Conservation (phyloP, 1,284 basidiomycete species). For the Naganishia cerealis region DNA sequence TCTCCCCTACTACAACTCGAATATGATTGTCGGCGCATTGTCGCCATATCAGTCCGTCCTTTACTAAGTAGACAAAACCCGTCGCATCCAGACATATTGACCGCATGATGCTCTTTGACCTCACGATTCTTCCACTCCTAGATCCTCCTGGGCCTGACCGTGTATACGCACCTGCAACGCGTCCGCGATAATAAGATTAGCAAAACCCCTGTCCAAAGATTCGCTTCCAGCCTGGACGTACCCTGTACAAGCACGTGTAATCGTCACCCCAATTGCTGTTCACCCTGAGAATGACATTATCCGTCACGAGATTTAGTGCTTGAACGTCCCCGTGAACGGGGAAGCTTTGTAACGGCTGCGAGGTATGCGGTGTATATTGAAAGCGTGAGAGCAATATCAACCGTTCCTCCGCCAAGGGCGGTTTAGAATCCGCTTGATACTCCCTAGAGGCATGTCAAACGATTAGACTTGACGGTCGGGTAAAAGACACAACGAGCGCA, state of each 20-base stretch:
- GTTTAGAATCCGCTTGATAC: constrained; percentile 48
- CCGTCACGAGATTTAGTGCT: constrained; percentile 72
- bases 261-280: constrained; percentile 84
- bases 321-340: constrained; percentile 67
- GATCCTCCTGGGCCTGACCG: constrained; percentile 33
- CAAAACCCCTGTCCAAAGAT: neutral
- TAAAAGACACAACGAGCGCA: neutral
- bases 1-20: too few relatives aligned
- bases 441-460: neutral
- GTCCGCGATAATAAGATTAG: neutral
- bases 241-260: constrained; percentile 86
- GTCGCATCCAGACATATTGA: too few relatives aligned
- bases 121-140: neutral
- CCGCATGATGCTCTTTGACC: neutral
- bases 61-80: too few relatives aligned
- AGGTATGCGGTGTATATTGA: constrained; percentile 71
- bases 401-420: constrained; percentile 63
- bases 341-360: constrained; percentile 81
- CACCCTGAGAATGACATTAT: constrained; percentile 73
- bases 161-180: constrained; percentile 40
- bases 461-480: neutral
- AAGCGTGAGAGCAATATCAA: constrained; percentile 71
- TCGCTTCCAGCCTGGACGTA: constrained; percentile 50
- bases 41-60: too few relatives aligned
- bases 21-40: too few relatives aligned